phyloP scores from a whole-genome alignment of 768 basidiomycete species.

The Lanmaoa rubissima region DNA sequence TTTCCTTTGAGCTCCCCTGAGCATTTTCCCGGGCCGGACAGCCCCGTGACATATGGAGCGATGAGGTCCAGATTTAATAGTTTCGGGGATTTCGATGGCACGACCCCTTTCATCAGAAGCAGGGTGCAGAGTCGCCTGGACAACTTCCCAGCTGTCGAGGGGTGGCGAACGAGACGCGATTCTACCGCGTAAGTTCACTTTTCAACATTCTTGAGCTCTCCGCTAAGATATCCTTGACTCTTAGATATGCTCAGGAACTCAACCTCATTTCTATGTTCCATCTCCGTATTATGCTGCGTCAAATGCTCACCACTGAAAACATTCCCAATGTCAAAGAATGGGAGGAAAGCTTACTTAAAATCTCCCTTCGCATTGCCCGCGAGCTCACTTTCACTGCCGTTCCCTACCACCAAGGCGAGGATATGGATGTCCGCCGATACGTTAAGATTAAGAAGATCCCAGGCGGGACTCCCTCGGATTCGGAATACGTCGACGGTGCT shows the following conservation, averaged over 20 bases:
- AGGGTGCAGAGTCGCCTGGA: slow-evolving; percentile 80
- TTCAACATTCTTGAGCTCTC: neutral
- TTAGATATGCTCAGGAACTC: slow-evolving; percentile 78
- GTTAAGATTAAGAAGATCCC: slow-evolving; percentile 99
- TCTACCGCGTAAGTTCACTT: slow-evolving; percentile 74
- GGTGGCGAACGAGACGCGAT: slow-evolving; percentile 85
- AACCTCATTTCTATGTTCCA: slow-evolving; percentile 87
- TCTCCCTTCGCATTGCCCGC: slow-evolving; percentile 83
- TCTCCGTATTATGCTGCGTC: slow-evolving; percentile 85
- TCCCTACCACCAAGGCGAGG: slow-evolving; percentile 78
- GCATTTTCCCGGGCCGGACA: slow-evolving; percentile 47
- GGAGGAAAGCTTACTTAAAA: slow-evolving; percentile 78
- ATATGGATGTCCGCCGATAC: slow-evolving; percentile 92
- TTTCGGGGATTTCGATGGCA: slow-evolving; percentile 67
- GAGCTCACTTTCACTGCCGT: slow-evolving; percentile 76
- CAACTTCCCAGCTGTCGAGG: slow-evolving; percentile 52
- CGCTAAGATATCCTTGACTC: neutral
- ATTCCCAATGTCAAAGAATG: slow-evolving; percentile 85
- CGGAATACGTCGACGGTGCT: slow-evolving; percentile 94
- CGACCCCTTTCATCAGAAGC: slow-evolving; percentile 81
- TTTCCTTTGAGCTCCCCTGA: slow-evolving; percentile 82
- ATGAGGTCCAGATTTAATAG: slow-evolving; percentile 67
- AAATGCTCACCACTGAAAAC: slow-evolving; percentile 80
- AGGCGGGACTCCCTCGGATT: slow-evolving; percentile 87
- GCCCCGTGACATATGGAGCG: slow-evolving; percentile 48